Conservation (phyloP, 176 grass and related monocot genomes). For the Hordeum vulgare region MorexV3_pseudomolecules_assembly NC_058520.1:586116574-586117073, state of each 20-base stretch:
- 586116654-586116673: neutral
- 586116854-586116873: neutral
- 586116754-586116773: neutral
- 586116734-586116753: neutral
- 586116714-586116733: neutral
- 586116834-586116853: neutral
- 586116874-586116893: neutral
- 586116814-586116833: neutral
- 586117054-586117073: neutral
- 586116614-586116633: neutral
- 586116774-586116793: neutral
- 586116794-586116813: neutral
- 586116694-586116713: neutral
- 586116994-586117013: neutral
- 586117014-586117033: neutral
- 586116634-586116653: neutral
- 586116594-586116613: neutral
- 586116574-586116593: neutral
- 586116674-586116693: neutral
- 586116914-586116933: neutral
- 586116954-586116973: neutral
- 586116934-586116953: neutral
- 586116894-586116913: neutral
- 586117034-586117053: neutral
- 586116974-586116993: neutral